A percentile compares a stretch with the other conserved stretches of the same genome.
These are phyloP conservation scores for Pythium vanterpoolii DNA, from an alignment of 352 stramenopile species.

Conservation along the genomic window DNA sequence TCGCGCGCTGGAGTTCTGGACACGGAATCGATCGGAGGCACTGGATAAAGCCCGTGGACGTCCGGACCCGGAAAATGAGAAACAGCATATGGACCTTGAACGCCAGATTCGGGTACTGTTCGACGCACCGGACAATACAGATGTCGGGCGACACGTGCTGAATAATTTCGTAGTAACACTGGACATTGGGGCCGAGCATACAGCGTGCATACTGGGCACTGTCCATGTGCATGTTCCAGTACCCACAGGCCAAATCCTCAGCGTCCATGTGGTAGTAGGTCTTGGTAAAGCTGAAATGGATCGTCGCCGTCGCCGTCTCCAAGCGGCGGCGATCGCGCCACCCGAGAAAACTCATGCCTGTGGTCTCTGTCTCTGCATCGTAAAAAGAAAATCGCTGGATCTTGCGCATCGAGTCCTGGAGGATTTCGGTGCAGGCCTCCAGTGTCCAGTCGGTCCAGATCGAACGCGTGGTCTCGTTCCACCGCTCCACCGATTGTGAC, in stretches of 20 bases:
- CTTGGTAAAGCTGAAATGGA: slow-evolving; percentile 15
- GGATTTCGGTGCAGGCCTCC: neutral
- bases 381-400: neutral
- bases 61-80: slow-evolving; percentile 10
- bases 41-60: slow-evolving; percentile 1
- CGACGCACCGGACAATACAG: slow-evolving; percentile 9
- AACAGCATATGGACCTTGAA: slow-evolving; percentile 7
- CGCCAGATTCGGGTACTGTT: slow-evolving; percentile 10
- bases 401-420: slow-evolving; percentile 1
- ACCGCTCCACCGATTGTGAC: neutral
- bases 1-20: neutral
- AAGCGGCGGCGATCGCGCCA: slow-evolving; percentile 13
- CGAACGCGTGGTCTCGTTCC: neutral
- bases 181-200: slow-evolving; percentile 3
- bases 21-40: slow-evolving; percentile 1
- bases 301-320: neutral
- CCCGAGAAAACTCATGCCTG: slow-evolving; percentile 7
- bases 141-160: slow-evolving; percentile 12
- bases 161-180: slow-evolving; percentile 6
- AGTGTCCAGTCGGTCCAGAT: slow-evolving; percentile 3
- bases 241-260: neutral
- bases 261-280: slow-evolving; percentile 5
- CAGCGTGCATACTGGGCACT: neutral
- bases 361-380: neutral
- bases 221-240: slow-evolving; percentile 12